Percentiles rank a stretch among this genome's conserved stretches.
phyloP scores from a whole-genome alignment of 2,329 filamentous ascomycete genomes.

The Alternaria sp. region DNA sequence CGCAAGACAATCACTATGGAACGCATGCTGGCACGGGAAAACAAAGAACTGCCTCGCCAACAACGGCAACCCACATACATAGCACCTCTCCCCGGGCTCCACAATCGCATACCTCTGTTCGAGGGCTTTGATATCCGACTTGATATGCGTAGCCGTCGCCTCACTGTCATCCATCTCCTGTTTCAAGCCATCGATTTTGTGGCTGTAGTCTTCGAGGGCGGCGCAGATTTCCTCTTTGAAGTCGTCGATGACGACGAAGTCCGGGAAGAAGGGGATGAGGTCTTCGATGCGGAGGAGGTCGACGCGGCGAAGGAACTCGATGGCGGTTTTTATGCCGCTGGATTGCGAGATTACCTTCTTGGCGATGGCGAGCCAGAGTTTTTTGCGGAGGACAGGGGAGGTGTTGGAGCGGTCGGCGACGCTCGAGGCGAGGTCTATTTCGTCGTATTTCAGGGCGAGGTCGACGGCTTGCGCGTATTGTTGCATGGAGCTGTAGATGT shows the following conservation, averaged over 20 bases:
- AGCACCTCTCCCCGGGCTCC: constrained; percentile 93
- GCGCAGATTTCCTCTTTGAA: constrained; percentile 98
- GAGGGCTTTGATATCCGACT: constrained; percentile 82
- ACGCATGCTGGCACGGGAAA: constrained; percentile 97
- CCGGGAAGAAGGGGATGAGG: constrained; percentile 96
- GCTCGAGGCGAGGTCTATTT: constrained; percentile 86
- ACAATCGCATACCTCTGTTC: constrained; percentile 94
- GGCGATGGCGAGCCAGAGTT: constrained; percentile 93
- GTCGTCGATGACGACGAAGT: constrained; percentile 98
- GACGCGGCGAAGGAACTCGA: constrained; percentile 90
- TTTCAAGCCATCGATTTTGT: constrained; percentile 85
- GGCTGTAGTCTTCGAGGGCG: constrained; percentile 90
- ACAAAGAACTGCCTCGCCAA: constrained; percentile 95
- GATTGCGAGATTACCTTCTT: constrained; percentile 89
- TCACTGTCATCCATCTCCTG: constrained; percentile 96
- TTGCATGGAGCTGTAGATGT: constrained; percentile 96
- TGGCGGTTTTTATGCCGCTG: constrained; percentile 82
- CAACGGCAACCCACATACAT: constrained; percentile 83
- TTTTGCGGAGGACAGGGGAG: constrained; percentile 82
- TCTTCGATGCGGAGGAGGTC: constrained; percentile 95
- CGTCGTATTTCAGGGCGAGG: constrained; percentile 85
- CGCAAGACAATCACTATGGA: constrained; percentile 93
- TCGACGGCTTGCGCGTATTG: constrained; percentile 94
- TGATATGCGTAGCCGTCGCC: constrained; percentile 87
- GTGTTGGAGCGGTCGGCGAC: constrained; percentile 86